A percentile compares a stretch with the other conserved stretches of the same genome.
Conservation (phyloP, 2,329 filamentous ascomycete genomes). For the Penicillium sp. region DNA sequence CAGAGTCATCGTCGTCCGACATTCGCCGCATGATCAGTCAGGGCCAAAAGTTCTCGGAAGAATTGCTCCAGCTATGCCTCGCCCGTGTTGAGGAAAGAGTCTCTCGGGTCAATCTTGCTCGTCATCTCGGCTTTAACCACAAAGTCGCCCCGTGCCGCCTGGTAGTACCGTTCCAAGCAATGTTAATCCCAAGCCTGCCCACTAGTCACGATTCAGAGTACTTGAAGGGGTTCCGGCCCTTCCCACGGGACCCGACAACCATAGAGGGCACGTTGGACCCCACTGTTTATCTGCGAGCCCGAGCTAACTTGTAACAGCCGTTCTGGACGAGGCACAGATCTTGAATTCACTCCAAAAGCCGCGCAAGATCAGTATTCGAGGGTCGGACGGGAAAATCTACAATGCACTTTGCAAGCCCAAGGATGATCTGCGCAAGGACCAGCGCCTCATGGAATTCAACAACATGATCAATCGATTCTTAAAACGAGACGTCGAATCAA, state of each 20-base stretch:
- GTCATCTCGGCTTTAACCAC: slow-evolving; percentile 77
- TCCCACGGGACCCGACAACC: slow-evolving; percentile 78
- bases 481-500: slow-evolving; percentile 86
- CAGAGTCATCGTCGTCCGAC: slow-evolving; percentile 49
- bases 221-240: slow-evolving; percentile 71
- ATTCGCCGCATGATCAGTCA: slow-evolving; percentile 67
- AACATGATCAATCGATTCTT: slow-evolving; percentile 93
- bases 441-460: slow-evolving; percentile 99
- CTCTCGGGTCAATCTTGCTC: slow-evolving; percentile 68
- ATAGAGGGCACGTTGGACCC: slow-evolving; percentile 52
- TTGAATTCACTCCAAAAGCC: slow-evolving; percentile 89
- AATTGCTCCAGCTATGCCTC: slow-evolving; percentile 75
- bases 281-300: neutral
- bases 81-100: slow-evolving; percentile 68
- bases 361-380: slow-evolving; percentile 79
- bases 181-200: slow-evolving; percentile 77
- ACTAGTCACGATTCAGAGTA: slow-evolving; percentile 63
- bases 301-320: slow-evolving; percentile 42
- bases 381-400: slow-evolving; percentile 83
- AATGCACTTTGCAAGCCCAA: slow-evolving; percentile 95
- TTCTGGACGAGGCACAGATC: slow-evolving; percentile 84
- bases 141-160: slow-evolving; percentile 75
- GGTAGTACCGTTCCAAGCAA: slow-evolving; percentile 83
- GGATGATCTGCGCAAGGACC: slow-evolving; percentile 94
- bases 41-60: slow-evolving; percentile 77